Base-by-base conservation (phyloP, 306 rosid species). In the Gleditsia sinensis region DNA sequence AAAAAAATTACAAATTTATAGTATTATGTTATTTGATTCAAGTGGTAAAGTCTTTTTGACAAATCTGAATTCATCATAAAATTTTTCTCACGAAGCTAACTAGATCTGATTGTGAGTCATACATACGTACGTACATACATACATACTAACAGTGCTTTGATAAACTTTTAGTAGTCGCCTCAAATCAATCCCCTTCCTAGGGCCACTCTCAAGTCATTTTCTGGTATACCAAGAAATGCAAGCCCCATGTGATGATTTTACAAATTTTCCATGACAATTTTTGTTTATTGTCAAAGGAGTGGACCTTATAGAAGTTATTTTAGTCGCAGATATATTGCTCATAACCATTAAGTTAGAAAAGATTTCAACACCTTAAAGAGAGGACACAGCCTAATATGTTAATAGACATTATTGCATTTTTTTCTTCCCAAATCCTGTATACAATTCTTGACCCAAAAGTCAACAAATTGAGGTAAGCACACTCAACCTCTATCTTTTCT, bases 211-310 rank as follows among this genome's bases (percentile, higher is more conserved):
- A 42, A 21, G 7, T 48, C 61, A 34, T 27, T 50, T 74, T 74
- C 59, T 27, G 1, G 6, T 49, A n/a, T 43, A 0, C 32, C 71
- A 49, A 66, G 40, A 80, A 67, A 58, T 40, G 51, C 56, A 83
- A 45, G 23, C 67, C 20, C 82, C 87, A 82, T 78, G 81, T 71
- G 77, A 54, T 61, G 46, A 20, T 61, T 56, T 55, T 46, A 24
- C 20, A 73, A 58, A 72, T 62, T n/a, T 79, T 82, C 69, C 84
- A 62, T 69, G 48, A 46, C 12, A 72, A 60, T 71, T 43, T 74
- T 77, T 59, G 74, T 53, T 76, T 69, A 77, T 79, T 82, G 89
- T 78, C 93, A 86, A 82, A 71, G 36, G 72, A 69, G 76, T 64
- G 80, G 83, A 86, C 83, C 70, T 69, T 39, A 23, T 16, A 64